A percentile compares a stretch with the other conserved stretches of the same genome.
Conservation (phyloP, 257 asterid genomes). For the Verbascum thapsus region DNA sequence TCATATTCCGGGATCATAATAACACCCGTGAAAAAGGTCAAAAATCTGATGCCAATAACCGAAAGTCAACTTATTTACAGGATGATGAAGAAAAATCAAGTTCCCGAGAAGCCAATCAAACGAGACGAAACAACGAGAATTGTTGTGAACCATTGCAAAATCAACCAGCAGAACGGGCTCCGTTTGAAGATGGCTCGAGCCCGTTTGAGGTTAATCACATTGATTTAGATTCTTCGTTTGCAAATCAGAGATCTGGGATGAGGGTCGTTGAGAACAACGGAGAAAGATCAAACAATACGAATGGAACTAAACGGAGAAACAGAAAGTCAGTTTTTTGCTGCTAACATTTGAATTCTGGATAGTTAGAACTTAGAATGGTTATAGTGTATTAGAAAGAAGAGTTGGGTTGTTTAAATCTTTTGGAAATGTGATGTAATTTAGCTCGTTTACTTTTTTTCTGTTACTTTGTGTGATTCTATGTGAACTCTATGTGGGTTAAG, state of each 20-base stretch:
- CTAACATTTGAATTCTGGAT: slow-evolving; percentile 34
- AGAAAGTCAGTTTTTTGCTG: slow-evolving; percentile 46
- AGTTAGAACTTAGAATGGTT: slow-evolving; percentile 22
- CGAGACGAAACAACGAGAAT: slow-evolving; percentile 20
- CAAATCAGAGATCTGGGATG: slow-evolving; percentile 24
- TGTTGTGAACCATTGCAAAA: slow-evolving; percentile 26
- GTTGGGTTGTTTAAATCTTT: neutral
- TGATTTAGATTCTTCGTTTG: slow-evolving; percentile 31
- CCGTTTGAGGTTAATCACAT: slow-evolving; percentile 29
- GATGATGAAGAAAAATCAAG: slow-evolving; percentile 29
- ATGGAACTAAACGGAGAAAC: slow-evolving; percentile 40
- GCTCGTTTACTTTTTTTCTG: neutral
- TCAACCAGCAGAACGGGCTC: slow-evolving; percentile 33
- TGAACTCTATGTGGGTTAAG: too few species aligned
- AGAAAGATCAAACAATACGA: slow-evolving; percentile 24
- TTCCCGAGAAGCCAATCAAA: slow-evolving; percentile 37
- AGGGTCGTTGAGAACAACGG: slow-evolving; percentile 26
- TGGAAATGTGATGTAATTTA: too few species aligned
- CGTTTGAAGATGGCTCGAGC: slow-evolving; percentile 30
- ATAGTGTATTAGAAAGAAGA: neutral
- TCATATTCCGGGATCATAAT: slow-evolving; percentile 46
- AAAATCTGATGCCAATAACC: slow-evolving; percentile 17
- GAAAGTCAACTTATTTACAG: slow-evolving; percentile 25
- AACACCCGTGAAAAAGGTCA: slow-evolving; percentile 23
- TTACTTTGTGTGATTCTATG: too few species aligned